phyloP scores from a whole-genome alignment of 148 eudicot species.

The Vaccinium corymbosum region DNA sequence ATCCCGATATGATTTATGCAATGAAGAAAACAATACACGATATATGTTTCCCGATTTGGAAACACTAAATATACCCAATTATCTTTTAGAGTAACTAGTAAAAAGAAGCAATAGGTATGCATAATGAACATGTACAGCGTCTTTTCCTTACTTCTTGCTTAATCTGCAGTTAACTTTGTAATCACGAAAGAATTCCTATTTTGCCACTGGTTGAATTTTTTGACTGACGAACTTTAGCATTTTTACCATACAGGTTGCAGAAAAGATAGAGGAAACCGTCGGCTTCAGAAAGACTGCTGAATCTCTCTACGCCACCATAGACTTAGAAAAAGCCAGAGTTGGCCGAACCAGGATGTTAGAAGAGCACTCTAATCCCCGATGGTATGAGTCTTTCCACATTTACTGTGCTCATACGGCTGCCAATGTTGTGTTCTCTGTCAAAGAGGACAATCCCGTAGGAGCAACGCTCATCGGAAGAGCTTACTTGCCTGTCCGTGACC shows the following conservation, averaged over 20 bases:
- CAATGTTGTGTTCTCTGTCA: conserved; percentile 41
- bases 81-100: too few relatives aligned
- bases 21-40: too few relatives aligned
- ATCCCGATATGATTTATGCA: too few relatives aligned
- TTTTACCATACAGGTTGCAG: not conserved
- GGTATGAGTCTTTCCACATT: conserved; percentile 57
- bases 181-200: not conserved
- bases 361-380: conserved; percentile 38
- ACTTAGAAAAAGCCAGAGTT: conserved; percentile 43
- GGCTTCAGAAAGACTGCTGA: conserved; percentile 29
- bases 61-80: too few relatives aligned
- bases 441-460: conserved; percentile 43
- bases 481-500: conserved; percentile 38
- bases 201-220: not conserved
- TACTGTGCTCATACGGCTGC: conserved; percentile 48
- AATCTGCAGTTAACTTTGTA: not conserved
- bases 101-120: not conserved
- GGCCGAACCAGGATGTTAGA: conserved; percentile 42
- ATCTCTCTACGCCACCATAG: conserved; percentile 42
- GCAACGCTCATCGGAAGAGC: conserved; percentile 42
- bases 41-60: too few relatives aligned
- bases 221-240: not conserved
- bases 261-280: conserved; percentile 14
- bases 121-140: not conserved
- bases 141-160: not conserved